phyloP scores from a whole-genome alignment of 495 filamentous ascomycete species.

The Bacidia gigantensis region DNA sequence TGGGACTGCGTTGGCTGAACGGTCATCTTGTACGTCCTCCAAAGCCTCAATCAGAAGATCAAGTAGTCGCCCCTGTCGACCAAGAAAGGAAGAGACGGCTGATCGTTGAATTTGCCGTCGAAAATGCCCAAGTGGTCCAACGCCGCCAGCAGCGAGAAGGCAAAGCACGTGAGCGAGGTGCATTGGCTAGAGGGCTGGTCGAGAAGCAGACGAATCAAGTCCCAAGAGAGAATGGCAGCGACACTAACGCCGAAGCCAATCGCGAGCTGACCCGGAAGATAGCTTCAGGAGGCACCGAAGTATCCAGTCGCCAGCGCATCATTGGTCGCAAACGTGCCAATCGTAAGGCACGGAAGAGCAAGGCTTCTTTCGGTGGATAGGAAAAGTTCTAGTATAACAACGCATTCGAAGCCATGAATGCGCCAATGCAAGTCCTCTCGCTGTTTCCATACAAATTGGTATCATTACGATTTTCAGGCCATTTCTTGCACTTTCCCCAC shows the following conservation, averaged over 20 bases:
- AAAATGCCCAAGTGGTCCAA: slow-evolving; percentile 87
- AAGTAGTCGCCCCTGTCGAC: slow-evolving; percentile 12
- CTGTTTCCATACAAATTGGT: background rate
- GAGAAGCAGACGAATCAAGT: background rate
- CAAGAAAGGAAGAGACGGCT: slow-evolving; percentile 59
- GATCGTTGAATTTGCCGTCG: slow-evolving; percentile 96
- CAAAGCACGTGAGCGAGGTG: slow-evolving; percentile 27
- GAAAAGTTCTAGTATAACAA: background rate
- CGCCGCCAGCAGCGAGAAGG: slow-evolving; percentile 59
- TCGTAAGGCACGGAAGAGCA: slow-evolving; percentile 33
- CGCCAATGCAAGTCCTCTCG: background rate
- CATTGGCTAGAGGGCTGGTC: background rate
- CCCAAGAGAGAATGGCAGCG: background rate
- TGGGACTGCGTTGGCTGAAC: slow-evolving; percentile 91
- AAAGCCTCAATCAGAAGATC: background rate
- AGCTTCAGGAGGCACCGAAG: slow-evolving; percentile 20
- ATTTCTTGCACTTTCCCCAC: slow-evolving; percentile 52
- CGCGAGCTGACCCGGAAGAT: too few species aligned
- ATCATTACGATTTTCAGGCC: background rate
- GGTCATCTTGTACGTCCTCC: slow-evolving; percentile 47
- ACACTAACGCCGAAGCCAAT: too few species aligned
- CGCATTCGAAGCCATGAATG: background rate
- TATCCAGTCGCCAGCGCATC: slow-evolving; percentile 48
- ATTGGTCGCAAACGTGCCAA: slow-evolving; percentile 54
- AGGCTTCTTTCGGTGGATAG: background rate